phyloP scores from a whole-genome alignment of 2,329 filamentous ascomycete genomes.

The Colletotrichum viniferum region DNA sequence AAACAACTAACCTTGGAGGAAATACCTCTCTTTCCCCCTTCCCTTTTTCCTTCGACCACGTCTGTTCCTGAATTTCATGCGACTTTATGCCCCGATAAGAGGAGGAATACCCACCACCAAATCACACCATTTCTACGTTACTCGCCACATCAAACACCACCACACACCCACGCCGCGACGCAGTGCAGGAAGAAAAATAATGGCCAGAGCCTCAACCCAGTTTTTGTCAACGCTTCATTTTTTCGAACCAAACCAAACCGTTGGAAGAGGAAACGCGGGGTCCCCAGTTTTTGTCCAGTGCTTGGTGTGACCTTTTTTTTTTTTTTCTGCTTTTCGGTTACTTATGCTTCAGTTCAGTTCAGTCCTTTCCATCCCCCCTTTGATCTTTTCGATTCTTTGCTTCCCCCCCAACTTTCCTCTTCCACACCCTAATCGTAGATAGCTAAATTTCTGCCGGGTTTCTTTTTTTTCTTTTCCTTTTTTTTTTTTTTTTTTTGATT shows the following conservation, averaged over 20 bases:
- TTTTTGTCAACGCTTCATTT: neutral
- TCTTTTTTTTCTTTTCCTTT: neutral
- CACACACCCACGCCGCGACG: neutral
- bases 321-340: neutral
- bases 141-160: neutral
- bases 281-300: neutral
- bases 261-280: slow-evolving; percentile 1
- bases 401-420: neutral
- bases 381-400: neutral
- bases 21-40: neutral
- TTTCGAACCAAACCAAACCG: neutral
- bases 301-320: neutral
- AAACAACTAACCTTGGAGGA: neutral
- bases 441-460: slow-evolving; percentile 11
- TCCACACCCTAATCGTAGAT: slow-evolving; percentile 19
- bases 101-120: neutral
- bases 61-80: neutral
- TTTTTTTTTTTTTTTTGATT: neutral
- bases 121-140: neutral
- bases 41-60: neutral
- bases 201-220: neutral
- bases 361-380: neutral
- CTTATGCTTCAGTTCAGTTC: neutral
- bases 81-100: slow-evolving; percentile 7
- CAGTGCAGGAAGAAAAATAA: neutral